Evolutionary conservation across 192 early-diverging fungal species (phyloP).

Genomic region (Podila epicladia): DNA sequence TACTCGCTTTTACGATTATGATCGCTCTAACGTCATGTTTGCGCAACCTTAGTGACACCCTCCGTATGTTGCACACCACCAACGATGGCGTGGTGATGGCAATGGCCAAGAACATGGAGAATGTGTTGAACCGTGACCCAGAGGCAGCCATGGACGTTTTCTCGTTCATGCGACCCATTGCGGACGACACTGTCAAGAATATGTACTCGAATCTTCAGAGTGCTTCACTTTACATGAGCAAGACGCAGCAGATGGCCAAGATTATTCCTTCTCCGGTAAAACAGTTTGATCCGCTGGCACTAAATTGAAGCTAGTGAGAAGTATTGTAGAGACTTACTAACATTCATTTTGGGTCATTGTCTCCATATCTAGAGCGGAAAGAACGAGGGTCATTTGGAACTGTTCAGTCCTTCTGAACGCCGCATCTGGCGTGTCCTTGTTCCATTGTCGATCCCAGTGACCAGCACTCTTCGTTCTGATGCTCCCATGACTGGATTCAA

Average conservation of each 20-base stretch:
- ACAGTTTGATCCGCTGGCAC: neutral
- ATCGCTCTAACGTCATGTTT: neutral
- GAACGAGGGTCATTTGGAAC: conserved; percentile 62
- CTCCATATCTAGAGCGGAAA: conserved; percentile 56
- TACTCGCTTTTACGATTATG: neutral
- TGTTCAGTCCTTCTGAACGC: conserved; percentile 58
- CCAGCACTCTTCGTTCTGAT: conserved; percentile 41
- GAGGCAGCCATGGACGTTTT: conserved; percentile 50
- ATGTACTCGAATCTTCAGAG: conserved; percentile 59
- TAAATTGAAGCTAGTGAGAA: too few species aligned
- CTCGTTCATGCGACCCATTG: conserved; percentile 55
- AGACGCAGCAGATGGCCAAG: conserved; percentile 62
- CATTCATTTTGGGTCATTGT: neutral
- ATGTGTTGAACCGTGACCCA: conserved; percentile 16
- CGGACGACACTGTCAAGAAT: conserved; percentile 47
- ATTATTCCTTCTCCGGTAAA: conserved; percentile 59
- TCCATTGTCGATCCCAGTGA: conserved; percentile 58
- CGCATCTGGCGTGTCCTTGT: conserved; percentile 63
- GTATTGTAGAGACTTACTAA: neutral
- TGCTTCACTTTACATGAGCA: conserved; percentile 51
- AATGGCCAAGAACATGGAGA: conserved; percentile 43
- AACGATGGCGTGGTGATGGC: conserved; percentile 49
- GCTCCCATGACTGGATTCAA: conserved; percentile 54
- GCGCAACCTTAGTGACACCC: conserved; percentile 10
- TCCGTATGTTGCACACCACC: conserved; percentile 46